A percentile compares a stretch with the other conserved stretches of the same genome.
phyloP scores from a whole-genome alignment of 2,329 filamentous ascomycete genomes.

The Penicillium sp. region DNA sequence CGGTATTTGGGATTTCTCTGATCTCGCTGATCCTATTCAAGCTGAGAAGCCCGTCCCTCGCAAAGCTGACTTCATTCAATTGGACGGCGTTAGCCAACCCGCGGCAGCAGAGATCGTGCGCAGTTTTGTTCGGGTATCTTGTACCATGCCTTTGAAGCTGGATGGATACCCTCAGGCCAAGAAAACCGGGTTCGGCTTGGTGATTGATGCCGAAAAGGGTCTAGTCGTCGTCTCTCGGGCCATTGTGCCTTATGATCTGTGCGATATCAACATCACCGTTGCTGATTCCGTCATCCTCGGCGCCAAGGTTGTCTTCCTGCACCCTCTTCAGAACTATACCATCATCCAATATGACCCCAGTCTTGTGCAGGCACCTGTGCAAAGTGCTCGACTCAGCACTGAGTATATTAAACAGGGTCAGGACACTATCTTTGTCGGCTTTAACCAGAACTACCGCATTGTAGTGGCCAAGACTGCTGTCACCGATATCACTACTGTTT shows the following conservation, averaged over 20 bases:
- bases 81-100: constrained; percentile 84
- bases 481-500: constrained; percentile 95
- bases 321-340: constrained; percentile 95
- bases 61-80: constrained; percentile 87
- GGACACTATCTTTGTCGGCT: constrained; percentile 95
- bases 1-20: constrained; percentile 92
- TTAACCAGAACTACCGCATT: constrained; percentile 92
- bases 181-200: constrained; percentile 92
- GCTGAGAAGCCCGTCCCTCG: constrained; percentile 71
- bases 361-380: constrained; percentile 90
- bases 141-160: constrained; percentile 91
- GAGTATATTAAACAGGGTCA: constrained; percentile 89
- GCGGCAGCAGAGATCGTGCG: constrained; percentile 91
- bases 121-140: constrained; percentile 92
- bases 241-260: constrained; percentile 93
- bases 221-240: constrained; percentile 92
- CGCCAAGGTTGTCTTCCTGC: constrained; percentile 92
- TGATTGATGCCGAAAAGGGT: constrained; percentile 96
- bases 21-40: constrained; percentile 80
- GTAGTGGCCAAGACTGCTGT: constrained; percentile 93
- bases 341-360: constrained; percentile 93
- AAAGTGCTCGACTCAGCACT: constrained; percentile 81
- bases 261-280: constrained; percentile 94
- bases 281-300: constrained; percentile 95
- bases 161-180: constrained; percentile 96